Conservation (phyloP, 148 eudicot genomes). For the Mesembryanthemum crystallinum region DNA sequence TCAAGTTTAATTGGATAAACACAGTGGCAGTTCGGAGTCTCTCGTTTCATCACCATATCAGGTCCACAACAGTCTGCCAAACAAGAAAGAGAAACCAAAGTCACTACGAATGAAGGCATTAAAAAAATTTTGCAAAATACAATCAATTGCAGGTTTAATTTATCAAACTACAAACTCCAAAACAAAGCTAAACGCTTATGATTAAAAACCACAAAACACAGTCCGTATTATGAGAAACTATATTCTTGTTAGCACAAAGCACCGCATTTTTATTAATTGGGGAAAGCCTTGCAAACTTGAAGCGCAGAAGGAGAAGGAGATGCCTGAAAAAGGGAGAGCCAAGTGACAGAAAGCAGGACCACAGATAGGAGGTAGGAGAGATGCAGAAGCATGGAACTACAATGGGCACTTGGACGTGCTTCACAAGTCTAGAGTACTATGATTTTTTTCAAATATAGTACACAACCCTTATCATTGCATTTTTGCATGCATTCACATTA, state of each 20-base stretch:
- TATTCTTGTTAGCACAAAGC: not conserved
- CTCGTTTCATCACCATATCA: constrained; percentile 79
- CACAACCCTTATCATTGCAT: not conserved
- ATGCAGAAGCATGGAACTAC: not conserved
- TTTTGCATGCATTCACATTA: not conserved
- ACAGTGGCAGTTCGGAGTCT: constrained; percentile 73
- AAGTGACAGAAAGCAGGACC: not conserved
- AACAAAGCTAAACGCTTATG: not conserved
- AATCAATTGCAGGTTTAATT: not conserved
- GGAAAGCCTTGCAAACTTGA: not conserved
- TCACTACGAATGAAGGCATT: constrained; percentile 12
- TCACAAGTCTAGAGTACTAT: not conserved
- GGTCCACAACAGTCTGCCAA: constrained; percentile 82
- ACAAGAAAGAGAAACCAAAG: constrained; percentile 19
- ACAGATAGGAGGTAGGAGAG: not conserved
- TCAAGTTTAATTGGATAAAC: constrained; percentile 90
- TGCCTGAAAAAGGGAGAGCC: not conserved
- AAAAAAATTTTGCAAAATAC: not conserved
- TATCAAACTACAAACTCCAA: not conserved
- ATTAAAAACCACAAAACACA: not conserved
- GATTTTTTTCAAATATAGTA: not conserved
- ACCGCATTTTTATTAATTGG: not conserved
- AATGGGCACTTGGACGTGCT: not conserved
- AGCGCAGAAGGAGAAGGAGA: not conserved
- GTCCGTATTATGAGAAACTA: not conserved